Evolutionary conservation across 2,329 filamentous ascomycete species (phyloP).

Genomic region (Phoma sp.): DNA sequence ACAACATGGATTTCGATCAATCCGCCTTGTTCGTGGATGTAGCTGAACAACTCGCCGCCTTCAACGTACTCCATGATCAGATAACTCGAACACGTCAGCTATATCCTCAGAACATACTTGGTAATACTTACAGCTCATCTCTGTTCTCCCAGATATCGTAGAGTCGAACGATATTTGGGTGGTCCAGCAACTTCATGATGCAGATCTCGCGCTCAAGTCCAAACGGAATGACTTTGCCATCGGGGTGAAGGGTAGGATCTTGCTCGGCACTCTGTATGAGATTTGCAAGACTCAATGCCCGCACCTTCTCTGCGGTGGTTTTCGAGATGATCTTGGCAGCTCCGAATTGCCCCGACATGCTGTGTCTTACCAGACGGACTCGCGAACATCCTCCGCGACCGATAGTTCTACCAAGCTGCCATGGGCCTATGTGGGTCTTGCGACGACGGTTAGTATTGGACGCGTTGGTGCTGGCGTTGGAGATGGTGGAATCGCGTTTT

Average conservation of each 20-base stretch:
- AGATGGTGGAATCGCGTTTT: constrained; percentile 58
- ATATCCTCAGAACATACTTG: neutral
- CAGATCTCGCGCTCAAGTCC: constrained; percentile 94
- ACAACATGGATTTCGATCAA: constrained; percentile 81
- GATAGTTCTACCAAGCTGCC: constrained; percentile 87
- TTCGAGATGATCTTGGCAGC: constrained; percentile 97
- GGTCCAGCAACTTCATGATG: constrained; percentile 94
- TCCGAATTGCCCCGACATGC: constrained; percentile 76
- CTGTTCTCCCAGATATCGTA: constrained; percentile 99
- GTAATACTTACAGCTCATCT: constrained; percentile 77
- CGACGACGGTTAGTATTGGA: constrained; percentile 57
- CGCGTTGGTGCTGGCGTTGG: constrained; percentile 61
- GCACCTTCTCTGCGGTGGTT: constrained; percentile 74
- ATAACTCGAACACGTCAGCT: constrained; percentile 66
- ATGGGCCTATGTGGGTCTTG: constrained; percentile 86
- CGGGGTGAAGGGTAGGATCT: constrained; percentile 58
- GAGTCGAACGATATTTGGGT: constrained; percentile 90
- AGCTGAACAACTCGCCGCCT: constrained; percentile 82
- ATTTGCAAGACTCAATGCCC: constrained; percentile 83
- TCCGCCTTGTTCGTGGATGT: constrained; percentile 76
- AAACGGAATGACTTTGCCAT: constrained; percentile 77
- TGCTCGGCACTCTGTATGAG: constrained; percentile 75
- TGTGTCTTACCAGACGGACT: constrained; percentile 84
- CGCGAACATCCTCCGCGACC: constrained; percentile 89
- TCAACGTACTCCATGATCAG: constrained; percentile 93